Percentiles rank a stretch among this genome's conserved stretches.
Evolutionary conservation across 495 filamentous ascomycete genomes (phyloP).

Genomic region (Lasiosphaeria ovina): DNA sequence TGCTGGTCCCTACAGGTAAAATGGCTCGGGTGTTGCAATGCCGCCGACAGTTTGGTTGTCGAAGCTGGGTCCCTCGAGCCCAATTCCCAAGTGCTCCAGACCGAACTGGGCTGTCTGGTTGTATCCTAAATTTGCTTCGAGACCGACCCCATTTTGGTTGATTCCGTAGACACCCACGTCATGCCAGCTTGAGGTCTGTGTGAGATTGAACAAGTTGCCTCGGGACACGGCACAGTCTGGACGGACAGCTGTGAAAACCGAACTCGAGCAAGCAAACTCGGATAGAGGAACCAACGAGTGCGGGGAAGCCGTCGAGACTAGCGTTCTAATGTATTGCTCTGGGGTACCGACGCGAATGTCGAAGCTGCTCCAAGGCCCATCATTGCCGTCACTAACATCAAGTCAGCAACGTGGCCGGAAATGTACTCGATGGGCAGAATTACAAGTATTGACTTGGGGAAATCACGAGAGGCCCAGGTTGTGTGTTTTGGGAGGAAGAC

Average conservation of each 20-base stretch:
- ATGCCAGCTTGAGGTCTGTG: slow-evolving; percentile 48
- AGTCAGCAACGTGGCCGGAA: slow-evolving; percentile 5
- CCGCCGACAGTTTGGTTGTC: slow-evolving; percentile 48
- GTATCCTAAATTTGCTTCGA: slow-evolving; percentile 45
- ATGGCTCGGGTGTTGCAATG: slow-evolving; percentile 41
- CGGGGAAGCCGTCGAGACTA: slow-evolving; percentile 46
- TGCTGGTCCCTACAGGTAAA: slow-evolving; percentile 44
- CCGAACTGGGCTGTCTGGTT: slow-evolving; percentile 44
- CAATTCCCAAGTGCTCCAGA: slow-evolving; percentile 52
- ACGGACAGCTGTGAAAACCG: slow-evolving; percentile 32
- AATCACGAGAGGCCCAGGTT: slow-evolving; percentile 30
- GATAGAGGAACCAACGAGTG: slow-evolving; percentile 43
- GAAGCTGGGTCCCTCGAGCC: slow-evolving; percentile 43
- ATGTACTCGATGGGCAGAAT: neutral
- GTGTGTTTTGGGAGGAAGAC: slow-evolving; percentile 3
- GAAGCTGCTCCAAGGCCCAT: slow-evolving; percentile 56
- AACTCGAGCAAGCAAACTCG: slow-evolving; percentile 28
- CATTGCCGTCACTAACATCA: slow-evolving; percentile 48
- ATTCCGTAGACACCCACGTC: slow-evolving; percentile 37
- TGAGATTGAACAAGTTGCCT: slow-evolving; percentile 49
- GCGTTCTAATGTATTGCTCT: slow-evolving; percentile 43
- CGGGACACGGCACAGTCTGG: slow-evolving; percentile 43
- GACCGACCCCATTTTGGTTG: slow-evolving; percentile 37
- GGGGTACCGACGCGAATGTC: slow-evolving; percentile 49
- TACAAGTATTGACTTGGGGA: slow-evolving; percentile 32